Evolutionary conservation across 805 yeast genomes (phyloP).

Genomic region (Kuraishia capsulata): DNA sequence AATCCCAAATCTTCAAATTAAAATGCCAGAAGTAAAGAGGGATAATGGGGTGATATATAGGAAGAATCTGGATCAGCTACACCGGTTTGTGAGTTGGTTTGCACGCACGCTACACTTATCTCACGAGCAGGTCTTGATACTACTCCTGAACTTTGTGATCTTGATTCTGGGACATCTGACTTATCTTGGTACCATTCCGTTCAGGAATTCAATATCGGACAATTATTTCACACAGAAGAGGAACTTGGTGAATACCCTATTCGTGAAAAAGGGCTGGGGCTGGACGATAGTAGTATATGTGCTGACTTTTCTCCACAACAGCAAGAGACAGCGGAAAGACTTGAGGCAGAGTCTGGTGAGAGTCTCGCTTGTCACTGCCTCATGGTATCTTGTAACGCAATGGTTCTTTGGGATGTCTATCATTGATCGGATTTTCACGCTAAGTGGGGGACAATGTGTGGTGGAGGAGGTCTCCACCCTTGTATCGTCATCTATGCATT

Average conservation of each 20-base stretch:
- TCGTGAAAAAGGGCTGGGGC: slow-evolving; percentile 89
- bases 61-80: no score
- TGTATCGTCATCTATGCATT: slow-evolving; percentile 8
- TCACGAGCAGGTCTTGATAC: not conserved
- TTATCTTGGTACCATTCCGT: slow-evolving; percentile 28
- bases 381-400: slow-evolving; percentile 88
- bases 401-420: slow-evolving; percentile 80
- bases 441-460: slow-evolving; percentile 76
- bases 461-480: slow-evolving; percentile 17
- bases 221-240: slow-evolving; percentile 51
- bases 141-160: slow-evolving; percentile 27
- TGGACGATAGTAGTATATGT: slow-evolving; percentile 60
- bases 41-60: no score
- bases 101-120: not conserved
- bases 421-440: slow-evolving; percentile 76
- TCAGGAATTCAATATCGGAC: slow-evolving; percentile 22
- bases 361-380: slow-evolving; percentile 47
- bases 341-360: slow-evolving; percentile 21
- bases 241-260: slow-evolving; percentile 59
- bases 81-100: no score
- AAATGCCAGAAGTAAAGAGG: no score
- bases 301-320: slow-evolving; percentile 7
- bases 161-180: slow-evolving; percentile 44
- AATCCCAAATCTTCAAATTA: no score
- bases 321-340: not conserved